Conservation (phyloP, 345 rosid species). For the Jatropha curcas region DNA sequence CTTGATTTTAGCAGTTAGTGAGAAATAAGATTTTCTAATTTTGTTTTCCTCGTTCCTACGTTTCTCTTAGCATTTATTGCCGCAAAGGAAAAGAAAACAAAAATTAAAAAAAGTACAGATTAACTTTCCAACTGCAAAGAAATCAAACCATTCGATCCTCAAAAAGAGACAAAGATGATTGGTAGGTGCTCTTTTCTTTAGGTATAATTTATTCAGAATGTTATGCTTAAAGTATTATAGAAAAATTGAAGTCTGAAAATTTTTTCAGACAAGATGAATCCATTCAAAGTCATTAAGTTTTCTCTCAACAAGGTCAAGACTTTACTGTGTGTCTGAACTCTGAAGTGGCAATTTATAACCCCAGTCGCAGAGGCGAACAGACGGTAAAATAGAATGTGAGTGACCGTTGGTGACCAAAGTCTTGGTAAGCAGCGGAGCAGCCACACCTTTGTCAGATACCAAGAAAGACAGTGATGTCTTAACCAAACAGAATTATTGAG, state of each 20-base stretch:
- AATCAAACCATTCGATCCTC: background rate
- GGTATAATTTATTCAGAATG: too few species aligned
- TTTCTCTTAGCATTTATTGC: slow-evolving; percentile 10
- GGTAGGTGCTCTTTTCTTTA: too few species aligned
- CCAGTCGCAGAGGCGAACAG: background rate
- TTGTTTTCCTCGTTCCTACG: slow-evolving; percentile 28
- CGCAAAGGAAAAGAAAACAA: background rate
- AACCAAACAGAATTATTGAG: background rate
- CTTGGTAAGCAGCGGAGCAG: background rate
- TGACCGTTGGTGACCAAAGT: background rate
- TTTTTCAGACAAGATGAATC: too few species aligned
- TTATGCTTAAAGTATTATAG: too few species aligned
- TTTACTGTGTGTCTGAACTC: too few species aligned
- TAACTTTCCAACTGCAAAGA: slow-evolving; percentile 1
- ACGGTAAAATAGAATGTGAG: background rate
- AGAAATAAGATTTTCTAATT: background rate
- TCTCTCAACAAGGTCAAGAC: too few species aligned
- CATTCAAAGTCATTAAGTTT: too few species aligned
- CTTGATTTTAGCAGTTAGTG: background rate
- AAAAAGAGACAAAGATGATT: background rate
- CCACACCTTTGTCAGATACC: background rate
- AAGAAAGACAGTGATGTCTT: background rate
- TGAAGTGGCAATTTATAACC: too few species aligned
- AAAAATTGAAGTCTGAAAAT: background rate
- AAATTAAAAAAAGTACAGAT: background rate